These are phyloP conservation scores for Chaetomiaceae sp. DNA, from an alignment of 2,329 filamentous ascomycete genomes.

Conservation along the genomic window DNA sequence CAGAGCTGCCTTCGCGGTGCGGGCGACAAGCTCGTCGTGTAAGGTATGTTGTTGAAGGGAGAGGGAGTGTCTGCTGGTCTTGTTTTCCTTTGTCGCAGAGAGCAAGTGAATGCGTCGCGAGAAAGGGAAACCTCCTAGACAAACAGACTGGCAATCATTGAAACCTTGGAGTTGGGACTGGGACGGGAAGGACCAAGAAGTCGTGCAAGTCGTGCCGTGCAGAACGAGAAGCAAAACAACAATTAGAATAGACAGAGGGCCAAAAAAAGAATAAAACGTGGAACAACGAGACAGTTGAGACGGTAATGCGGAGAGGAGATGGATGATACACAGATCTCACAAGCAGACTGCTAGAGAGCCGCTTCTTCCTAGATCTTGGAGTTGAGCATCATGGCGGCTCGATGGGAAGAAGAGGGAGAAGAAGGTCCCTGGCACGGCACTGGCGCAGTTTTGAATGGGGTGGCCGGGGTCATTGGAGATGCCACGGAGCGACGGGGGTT, in stretches of 20 bases:
- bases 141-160: slow-evolving; percentile 25
- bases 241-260: neutral
- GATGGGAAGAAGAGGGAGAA: slow-evolving; percentile 35
- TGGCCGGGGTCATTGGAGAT: slow-evolving; percentile 12
- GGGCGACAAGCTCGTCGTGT: slow-evolving; percentile 8
- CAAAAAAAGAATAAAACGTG: neutral
- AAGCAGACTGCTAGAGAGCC: slow-evolving; percentile 53
- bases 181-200: slow-evolving; percentile 3
- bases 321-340: slow-evolving; percentile 31
- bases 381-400: slow-evolving; percentile 53
- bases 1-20: slow-evolving; percentile 7
- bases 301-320: slow-evolving; percentile 21
- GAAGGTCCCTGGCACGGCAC: slow-evolving; percentile 24
- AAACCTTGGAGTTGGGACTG: slow-evolving; percentile 10
- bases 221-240: neutral
- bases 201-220: no score
- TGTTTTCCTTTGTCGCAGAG: slow-evolving; percentile 31
- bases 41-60: slow-evolving; percentile 2
- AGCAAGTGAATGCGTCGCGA: slow-evolving; percentile 36
- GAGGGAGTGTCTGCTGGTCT: slow-evolving; percentile 21
- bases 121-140: slow-evolving; percentile 25
- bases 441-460: slow-evolving; percentile 34
- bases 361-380: slow-evolving; percentile 48
- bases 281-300: slow-evolving; percentile 5
- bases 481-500: neutral